phyloP scores from a whole-genome alignment of 2,329 filamentous ascomycete species.

The Fonsecaea nubica region DNA sequence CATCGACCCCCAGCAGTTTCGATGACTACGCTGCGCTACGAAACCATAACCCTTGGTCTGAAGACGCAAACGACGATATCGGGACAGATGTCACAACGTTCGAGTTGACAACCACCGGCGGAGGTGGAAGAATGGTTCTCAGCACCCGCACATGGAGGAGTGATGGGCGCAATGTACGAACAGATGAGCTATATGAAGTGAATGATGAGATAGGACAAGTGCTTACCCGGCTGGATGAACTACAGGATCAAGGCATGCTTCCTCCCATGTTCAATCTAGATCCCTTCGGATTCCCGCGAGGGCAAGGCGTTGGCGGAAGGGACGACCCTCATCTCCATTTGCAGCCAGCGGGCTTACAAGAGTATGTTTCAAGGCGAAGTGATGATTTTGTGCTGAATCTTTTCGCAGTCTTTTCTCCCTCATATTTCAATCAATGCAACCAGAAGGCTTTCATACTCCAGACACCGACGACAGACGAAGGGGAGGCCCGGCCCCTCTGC shows the following conservation, averaged over 20 bases:
- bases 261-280: constrained; percentile 7
- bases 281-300: constrained; percentile 20
- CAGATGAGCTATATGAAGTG: constrained; percentile 10
- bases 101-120: constrained; percentile 36
- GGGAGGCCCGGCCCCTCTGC: constrained; percentile 39
- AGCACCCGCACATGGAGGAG: constrained; percentile 33
- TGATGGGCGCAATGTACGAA: constrained; percentile 22
- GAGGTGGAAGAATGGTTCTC: constrained; percentile 36
- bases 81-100: constrained; percentile 38
- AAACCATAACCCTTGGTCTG: constrained; percentile 57
- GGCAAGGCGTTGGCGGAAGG: neutral
- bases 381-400: neutral
- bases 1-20: constrained; percentile 42
- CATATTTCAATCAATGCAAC: constrained; percentile 38
- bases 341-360: constrained; percentile 33
- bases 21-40: constrained; percentile 28
- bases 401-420: constrained; percentile 34
- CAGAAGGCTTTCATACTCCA: constrained; percentile 5
- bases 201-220: constrained; percentile 16
- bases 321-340: constrained; percentile 11
- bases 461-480: constrained; percentile 13
- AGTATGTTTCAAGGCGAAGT: constrained; percentile 20
- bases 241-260: constrained; percentile 23
- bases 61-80: constrained; percentile 55
- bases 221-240: constrained; percentile 19